These are phyloP conservation scores for Lathyrus oleraceus DNA, from an alignment of 306 rosid species.

Conservation along the genomic window DNA sequence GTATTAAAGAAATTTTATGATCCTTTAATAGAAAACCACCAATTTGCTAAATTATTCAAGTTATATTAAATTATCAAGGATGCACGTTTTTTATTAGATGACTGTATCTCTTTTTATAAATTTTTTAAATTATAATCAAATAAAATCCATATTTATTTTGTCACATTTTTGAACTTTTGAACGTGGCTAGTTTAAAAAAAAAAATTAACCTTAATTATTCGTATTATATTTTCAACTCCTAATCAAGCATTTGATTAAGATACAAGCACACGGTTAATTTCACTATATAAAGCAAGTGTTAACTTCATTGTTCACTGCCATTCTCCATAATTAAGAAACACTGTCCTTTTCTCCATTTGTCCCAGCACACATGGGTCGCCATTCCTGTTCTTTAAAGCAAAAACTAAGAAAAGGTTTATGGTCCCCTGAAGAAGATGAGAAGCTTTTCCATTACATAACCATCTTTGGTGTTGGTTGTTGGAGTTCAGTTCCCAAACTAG, in stretches of 20 bases:
- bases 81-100: too few species aligned
- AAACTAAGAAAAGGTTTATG: slow-evolving; percentile 88
- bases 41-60: too few species aligned
- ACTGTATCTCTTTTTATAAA: too few species aligned
- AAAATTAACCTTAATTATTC: too few species aligned
- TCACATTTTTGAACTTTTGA: too few species aligned
- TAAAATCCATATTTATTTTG: too few species aligned
- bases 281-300: slow-evolving; percentile 1
- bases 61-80: too few species aligned
- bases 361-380: slow-evolving; percentile 68
- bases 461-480: slow-evolving; percentile 91
- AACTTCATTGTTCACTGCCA: slow-evolving; percentile 13
- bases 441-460: slow-evolving; percentile 87
- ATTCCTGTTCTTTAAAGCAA: slow-evolving; percentile 82
- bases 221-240: background rate
- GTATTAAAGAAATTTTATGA: too few species aligned
- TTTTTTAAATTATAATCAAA: too few species aligned
- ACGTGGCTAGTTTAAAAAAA: too few species aligned
- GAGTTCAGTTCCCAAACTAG: slow-evolving; percentile 93
- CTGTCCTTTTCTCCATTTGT: slow-evolving; percentile 22
- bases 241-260: slow-evolving; percentile 29
- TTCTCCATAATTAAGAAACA: slow-evolving; percentile 33
- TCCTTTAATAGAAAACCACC: too few species aligned
- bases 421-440: slow-evolving; percentile 99
- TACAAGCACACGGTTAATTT: slow-evolving; percentile 21